phyloP scores from a whole-genome alignment of 352 stramenopile genomes.

The Phytophthora idaei region DNA sequence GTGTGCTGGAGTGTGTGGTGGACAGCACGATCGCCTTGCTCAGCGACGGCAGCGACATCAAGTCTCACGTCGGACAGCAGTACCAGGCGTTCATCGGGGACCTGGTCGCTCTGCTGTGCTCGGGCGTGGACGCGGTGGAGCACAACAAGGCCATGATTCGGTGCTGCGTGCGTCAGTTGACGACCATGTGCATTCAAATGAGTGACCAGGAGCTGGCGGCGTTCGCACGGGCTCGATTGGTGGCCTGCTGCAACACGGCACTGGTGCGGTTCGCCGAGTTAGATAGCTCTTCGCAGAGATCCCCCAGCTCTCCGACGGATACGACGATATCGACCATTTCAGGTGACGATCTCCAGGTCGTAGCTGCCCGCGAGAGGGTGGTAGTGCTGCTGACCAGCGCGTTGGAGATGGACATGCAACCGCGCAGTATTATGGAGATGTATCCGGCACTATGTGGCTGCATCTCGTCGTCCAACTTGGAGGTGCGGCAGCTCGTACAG shows the following conservation, averaged over 20 bases:
- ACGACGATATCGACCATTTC: constrained; percentile 4
- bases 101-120: constrained; percentile 64
- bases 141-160: constrained; percentile 70
- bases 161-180: constrained; percentile 80
- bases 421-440: constrained; percentile 70
- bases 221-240: constrained; percentile 58
- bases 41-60: constrained; percentile 38
- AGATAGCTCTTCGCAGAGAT: constrained; percentile 30
- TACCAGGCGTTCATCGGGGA: constrained; percentile 56
- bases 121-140: constrained; percentile 54
- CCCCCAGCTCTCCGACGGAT: constrained; percentile 7
- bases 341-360: constrained; percentile 17
- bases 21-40: constrained; percentile 70
- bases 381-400: constrained; percentile 69
- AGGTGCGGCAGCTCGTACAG: constrained; percentile 75
- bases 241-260: constrained; percentile 62
- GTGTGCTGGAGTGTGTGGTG: constrained; percentile 76
- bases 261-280: constrained; percentile 53
- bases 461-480: constrained; percentile 69
- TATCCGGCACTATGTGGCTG: constrained; percentile 79
- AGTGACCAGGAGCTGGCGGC: constrained; percentile 51
- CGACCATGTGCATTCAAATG: constrained; percentile 71
- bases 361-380: constrained; percentile 62
- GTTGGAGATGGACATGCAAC: constrained; percentile 56
- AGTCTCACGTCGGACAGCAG: constrained; percentile 33